Base-by-base conservation (phyloP, 331 rosid species). In the Malus hybrid region DNA sequence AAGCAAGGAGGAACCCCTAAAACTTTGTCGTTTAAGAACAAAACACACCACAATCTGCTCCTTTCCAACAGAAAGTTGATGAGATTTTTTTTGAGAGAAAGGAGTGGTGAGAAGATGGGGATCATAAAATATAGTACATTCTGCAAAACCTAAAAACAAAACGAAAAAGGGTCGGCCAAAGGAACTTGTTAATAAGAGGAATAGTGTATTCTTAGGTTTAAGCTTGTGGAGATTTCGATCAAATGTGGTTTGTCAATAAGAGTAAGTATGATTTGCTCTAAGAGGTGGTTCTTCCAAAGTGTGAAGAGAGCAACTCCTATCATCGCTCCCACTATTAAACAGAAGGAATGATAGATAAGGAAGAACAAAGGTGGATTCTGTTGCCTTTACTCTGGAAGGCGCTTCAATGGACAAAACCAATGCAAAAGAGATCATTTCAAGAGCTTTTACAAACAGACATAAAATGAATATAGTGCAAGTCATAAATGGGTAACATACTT, bases 401-500 rank as follows among this genome's bases (percentile, higher is more conserved):
- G 50, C 31, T 18, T 50, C 22, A 31, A 33, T 5, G 48, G 22
- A 32, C 2, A 32, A 34, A 36, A 34, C 19, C 34, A 76, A 69
- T 31, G 48, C n/a, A 22, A 16, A 27, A 10, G 59, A 28, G 2
- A 11, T 50, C 46, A 71, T 24, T 54, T 6, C 57, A 36, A 76
- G 68, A 76, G 39, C 34, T 24, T 70, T 67, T 24, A 22, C 54
- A 33, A 15, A 66, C 33, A 66, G n/a, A 64, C 20, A 54, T 13
- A 6, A 44, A 18, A 44, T 15, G 63, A 12, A 16, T 46, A 19
- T 4, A 55, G 54, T 24, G 22, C 3, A 2, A 48, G 19, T 57
- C n/a, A 57, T 39, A 73, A 24, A 60, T 13, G 44, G 70, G 28
- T 71, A 61, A 67, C 74, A 78, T 88, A 94, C 99, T 91, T 94